Base-by-base conservation (phyloP, 2,329 filamentous ascomycete genomes). In the Calonectria pseudoturangicola region DNA sequence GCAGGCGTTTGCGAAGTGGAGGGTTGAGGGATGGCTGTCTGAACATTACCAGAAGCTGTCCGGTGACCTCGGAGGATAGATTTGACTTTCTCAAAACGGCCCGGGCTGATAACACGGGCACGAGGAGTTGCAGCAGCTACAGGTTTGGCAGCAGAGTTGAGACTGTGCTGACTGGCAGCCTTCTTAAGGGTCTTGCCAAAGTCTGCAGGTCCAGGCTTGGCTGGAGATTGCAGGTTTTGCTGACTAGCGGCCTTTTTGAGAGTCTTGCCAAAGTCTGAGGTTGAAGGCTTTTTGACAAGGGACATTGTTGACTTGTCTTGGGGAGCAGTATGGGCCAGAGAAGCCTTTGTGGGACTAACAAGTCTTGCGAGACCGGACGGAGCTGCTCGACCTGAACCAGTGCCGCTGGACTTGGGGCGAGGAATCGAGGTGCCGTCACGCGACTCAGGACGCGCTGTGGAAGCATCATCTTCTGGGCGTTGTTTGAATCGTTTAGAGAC, bases 311-410 rank as follows among this genome's bases (percentile, higher is more conserved):
- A 74, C 63, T 82, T 84, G 41, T 66, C 71, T 6, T 75, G 72
- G n/a, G 74, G 69, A 21, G 76, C 75, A 1, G 71, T 36, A 15
- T 93, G 92, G 41, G 92, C 90, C 65, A 94, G 83, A 1, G 94
- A 95, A 9, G 94, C 87, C 82, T 95, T 95, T 10, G 94, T 97
- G 0, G 95, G 95, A 7, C 94, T 97, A 83, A 92, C 90, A 36
- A 96, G 86, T 72, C 87, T 92, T 73, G 87, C 86, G 72, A 87
- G 84, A 73, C 89, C 87, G 10, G 88, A 84, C 68, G 88, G 87
- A 62, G 84, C 76, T 27, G 88, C 79, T 18, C 81, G 79, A 54
- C 65, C 54, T 30, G 77, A 71, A 21, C 70, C 70, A 66, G 73
- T 71, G 36, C 72, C 74, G 33, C 77, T 81, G 1, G 78, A 77